phyloP scores from a whole-genome alignment of 352 stramenopile genomes.

The Phytophthora sp. region DNA sequence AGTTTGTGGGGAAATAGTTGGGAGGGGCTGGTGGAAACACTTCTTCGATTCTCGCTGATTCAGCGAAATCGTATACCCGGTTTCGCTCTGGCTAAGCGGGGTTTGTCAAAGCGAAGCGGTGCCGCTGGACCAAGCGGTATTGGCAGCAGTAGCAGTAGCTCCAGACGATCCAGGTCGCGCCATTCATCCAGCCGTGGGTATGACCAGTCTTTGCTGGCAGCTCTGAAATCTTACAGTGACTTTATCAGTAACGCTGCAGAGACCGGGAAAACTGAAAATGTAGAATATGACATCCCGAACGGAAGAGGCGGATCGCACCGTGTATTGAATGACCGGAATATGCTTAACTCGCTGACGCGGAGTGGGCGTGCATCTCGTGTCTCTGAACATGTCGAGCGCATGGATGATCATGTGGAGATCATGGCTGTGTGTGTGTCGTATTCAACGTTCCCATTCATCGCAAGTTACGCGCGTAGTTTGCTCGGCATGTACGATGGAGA shows the following conservation, averaged over 20 bases:
- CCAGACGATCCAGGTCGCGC: slow-evolving; percentile 33
- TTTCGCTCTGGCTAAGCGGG: slow-evolving; percentile 63
- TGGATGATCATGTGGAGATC: slow-evolving; percentile 72
- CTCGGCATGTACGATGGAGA: slow-evolving; percentile 76
- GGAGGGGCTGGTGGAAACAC: slow-evolving; percentile 65
- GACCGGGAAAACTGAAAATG: slow-evolving; percentile 30
- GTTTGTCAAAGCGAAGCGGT: slow-evolving; percentile 54
- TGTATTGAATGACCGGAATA: slow-evolving; percentile 42
- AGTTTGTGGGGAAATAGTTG: slow-evolving; percentile 74
- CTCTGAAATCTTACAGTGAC: slow-evolving; percentile 74
- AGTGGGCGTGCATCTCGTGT: slow-evolving; percentile 61
- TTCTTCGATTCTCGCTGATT: slow-evolving; percentile 79
- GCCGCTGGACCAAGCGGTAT: slow-evolving; percentile 34
- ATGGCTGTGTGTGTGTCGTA: slow-evolving; percentile 81
- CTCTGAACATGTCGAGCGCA: slow-evolving; percentile 69
- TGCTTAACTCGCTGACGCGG: slow-evolving; percentile 77
- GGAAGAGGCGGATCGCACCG: slow-evolving; percentile 16
- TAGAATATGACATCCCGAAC: slow-evolving; percentile 38
- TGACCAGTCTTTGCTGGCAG: slow-evolving; percentile 65
- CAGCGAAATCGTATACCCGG: slow-evolving; percentile 76
- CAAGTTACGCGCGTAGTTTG: slow-evolving; percentile 80
- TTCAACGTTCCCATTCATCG: slow-evolving; percentile 87
- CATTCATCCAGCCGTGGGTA: slow-evolving; percentile 49
- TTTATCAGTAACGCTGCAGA: slow-evolving; percentile 58
- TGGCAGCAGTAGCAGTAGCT: slow-evolving; percentile 27